Conservation (phyloP, 2,329 filamentous ascomycete species). For the Hypocreales sp. region DNA sequence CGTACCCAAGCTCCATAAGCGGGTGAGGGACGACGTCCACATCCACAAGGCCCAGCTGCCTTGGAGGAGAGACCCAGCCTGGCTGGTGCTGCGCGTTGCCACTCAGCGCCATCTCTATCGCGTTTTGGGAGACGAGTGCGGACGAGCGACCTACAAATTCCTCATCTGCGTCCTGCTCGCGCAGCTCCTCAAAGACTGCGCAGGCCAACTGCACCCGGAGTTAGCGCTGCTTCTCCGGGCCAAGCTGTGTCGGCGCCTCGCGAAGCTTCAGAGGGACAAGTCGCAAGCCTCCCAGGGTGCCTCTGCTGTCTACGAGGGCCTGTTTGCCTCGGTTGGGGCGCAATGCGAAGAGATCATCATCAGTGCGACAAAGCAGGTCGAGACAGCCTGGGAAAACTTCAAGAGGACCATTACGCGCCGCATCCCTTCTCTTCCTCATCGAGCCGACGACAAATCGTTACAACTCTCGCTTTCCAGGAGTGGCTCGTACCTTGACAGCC, state of each 20-base stretch:
- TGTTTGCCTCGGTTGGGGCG: neutral
- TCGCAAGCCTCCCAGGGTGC: neutral
- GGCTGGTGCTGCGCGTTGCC: constrained; percentile 45
- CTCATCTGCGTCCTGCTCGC: constrained; percentile 34
- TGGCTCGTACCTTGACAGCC: constrained; percentile 11
- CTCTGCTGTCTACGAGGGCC: neutral
- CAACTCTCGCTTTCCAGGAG: constrained; percentile 25
- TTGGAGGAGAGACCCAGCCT: constrained; percentile 48
- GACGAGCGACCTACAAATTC: constrained; percentile 35
- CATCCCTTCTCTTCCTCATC: constrained; percentile 24
- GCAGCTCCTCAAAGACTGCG: constrained; percentile 25
- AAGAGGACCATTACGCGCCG: constrained; percentile 19
- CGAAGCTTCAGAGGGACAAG: constrained; percentile 31
- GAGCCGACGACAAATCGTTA: constrained; percentile 16
- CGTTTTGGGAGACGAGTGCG: constrained; percentile 16
- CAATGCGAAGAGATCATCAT: neutral
- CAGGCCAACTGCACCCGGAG: constrained; percentile 4
- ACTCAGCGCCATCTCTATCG: constrained; percentile 32
- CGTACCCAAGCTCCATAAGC: constrained; percentile 32
- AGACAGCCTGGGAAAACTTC: constrained; percentile 20
- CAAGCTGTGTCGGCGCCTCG: constrained; percentile 41
- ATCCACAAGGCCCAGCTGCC: constrained; percentile 30
- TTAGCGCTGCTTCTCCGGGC: constrained; percentile 12
- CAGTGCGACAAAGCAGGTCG: neutral
- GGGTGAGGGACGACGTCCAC: constrained; percentile 46